These are phyloP conservation scores for Camellia granthamiana DNA, from an alignment of 148 eudicot species.

Conservation along the genomic window DNA sequence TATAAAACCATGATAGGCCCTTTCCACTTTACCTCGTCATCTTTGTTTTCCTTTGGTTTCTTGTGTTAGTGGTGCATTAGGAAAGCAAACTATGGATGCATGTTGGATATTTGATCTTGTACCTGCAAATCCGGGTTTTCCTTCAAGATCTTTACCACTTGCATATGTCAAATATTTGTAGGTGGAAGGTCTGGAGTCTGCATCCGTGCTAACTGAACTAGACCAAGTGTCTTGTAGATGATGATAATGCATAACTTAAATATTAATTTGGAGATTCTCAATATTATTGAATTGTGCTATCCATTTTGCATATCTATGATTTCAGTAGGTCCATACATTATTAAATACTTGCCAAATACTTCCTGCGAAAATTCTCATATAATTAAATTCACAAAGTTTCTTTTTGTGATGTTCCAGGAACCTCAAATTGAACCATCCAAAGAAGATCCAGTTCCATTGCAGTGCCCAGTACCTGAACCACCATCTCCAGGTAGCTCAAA, in stretches of 20 bases:
- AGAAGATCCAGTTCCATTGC: constrained; percentile 33
- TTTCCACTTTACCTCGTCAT: background rate
- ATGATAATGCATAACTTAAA: background rate
- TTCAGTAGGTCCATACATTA: background rate
- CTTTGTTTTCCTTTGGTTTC: background rate
- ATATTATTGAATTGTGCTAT: background rate
- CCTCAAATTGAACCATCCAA: constrained; percentile 22
- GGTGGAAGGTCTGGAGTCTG: too few species aligned
- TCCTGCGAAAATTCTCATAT: constrained; percentile 5
- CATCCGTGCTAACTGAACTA: too few species aligned
- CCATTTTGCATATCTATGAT: background rate
- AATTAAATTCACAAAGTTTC: constrained; percentile 10
- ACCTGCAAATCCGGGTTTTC: background rate
- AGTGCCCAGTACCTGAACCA: constrained; percentile 43
- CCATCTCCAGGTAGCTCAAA: constrained; percentile 59
- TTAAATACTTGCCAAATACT: background rate
- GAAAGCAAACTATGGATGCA: background rate
- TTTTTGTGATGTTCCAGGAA: constrained; percentile 37
- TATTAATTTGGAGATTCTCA: background rate
- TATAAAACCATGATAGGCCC: too few species aligned
- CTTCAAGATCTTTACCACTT: background rate
- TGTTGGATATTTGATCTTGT: background rate
- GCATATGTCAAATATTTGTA: too few species aligned
- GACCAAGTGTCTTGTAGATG: too few species aligned
- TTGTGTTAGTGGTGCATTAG: background rate